Base-by-base conservation (phyloP, 2,329 filamentous ascomycete genomes). In the Drechslerella coelobrocha region DNA sequence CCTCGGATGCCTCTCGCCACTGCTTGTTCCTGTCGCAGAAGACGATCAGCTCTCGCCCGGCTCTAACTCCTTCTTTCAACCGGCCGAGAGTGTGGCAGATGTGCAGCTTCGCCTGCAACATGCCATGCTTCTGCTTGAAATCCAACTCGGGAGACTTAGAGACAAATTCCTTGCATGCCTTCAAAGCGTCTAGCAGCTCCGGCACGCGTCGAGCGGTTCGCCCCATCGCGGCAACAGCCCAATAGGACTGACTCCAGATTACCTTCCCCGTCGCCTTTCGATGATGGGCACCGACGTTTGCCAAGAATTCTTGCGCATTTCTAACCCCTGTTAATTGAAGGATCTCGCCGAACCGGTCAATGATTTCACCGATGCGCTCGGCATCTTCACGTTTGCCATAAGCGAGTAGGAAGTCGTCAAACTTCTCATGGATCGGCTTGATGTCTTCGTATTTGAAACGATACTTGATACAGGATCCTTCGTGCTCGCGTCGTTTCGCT, bases 331-430 rank as follows among this genome's bases (percentile, higher is more conserved):
- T 60, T 12, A 63, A 9, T 8, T 54, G 19, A 9, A 71, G 23
- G 1, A 63, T 6, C 4, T 34, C 29, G 10, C 57, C 37, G n/a
- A 62, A 60, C 21, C 59, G 47, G 2, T 54, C n/a, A 12, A 63
- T 31, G 2, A 39, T 37, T 1, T 8, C 24, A 2, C 45, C n/a
- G 10, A 71, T 54, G 34, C 66, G 59, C 0, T 45, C 37, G 1
- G 66, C 66, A 26, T 71, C 59, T 12, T 71, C 37, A 5, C 29
- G 43, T 1, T 21, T 31, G 23, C 19, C 26, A 21, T 54, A 63
- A 9, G 34, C 48, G 1, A 48, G 19, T 12, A 52, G 57, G 17
- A 39, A 48, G 2, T 29, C n/a, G 23, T 51, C 2, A 23, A 71
- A 71, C 7, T 54, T 7, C 1, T 50, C 9, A 1, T 54, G 12